Percentiles rank a stretch among this genome's conserved stretches.
Conservation (phyloP, 768 basidiomycete genomes). For the Lactifluus pinguis region DNA sequence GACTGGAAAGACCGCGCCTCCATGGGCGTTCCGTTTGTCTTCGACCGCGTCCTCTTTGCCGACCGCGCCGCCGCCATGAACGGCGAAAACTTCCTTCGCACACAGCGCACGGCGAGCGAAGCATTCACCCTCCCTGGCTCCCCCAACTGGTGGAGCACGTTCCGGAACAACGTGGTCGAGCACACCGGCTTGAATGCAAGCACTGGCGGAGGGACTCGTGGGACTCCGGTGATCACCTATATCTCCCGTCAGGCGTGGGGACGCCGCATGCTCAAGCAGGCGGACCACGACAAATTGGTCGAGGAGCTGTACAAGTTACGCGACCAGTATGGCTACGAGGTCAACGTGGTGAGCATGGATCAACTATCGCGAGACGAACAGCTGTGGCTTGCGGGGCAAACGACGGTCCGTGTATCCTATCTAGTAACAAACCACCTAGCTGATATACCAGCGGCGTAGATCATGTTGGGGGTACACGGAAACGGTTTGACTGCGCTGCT, state of each 20-base stretch:
- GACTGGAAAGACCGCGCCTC: constrained; percentile 79
- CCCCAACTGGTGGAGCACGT: constrained; percentile 76
- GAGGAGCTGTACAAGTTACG: constrained; percentile 59
- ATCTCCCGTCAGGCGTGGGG: constrained; percentile 86
- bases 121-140: constrained; percentile 70
- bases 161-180: constrained; percentile 62
- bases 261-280: constrained; percentile 65
- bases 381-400: constrained; percentile 67
- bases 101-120: constrained; percentile 67
- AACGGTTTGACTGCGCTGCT: constrained; percentile 82
- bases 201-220: constrained; percentile 24
- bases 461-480: constrained; percentile 92
- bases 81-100: constrained; percentile 54
- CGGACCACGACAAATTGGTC: constrained; percentile 75
- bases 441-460: constrained; percentile 37
- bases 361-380: constrained; percentile 74
- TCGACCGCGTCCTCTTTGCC: constrained; percentile 81
- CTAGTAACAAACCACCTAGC: neutral
- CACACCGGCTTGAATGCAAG: constrained; percentile 57
- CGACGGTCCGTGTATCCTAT: constrained; percentile 51
- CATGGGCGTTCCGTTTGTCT: constrained; percentile 60
- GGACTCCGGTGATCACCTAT: constrained; percentile 82
- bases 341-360: constrained; percentile 83
- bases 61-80: constrained; percentile 83
- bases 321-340: constrained; percentile 70